These are phyloP conservation scores for Blastobotrys capitulatus DNA, from an alignment of 1,139 yeast genomes.

Conservation along the genomic window DNA sequence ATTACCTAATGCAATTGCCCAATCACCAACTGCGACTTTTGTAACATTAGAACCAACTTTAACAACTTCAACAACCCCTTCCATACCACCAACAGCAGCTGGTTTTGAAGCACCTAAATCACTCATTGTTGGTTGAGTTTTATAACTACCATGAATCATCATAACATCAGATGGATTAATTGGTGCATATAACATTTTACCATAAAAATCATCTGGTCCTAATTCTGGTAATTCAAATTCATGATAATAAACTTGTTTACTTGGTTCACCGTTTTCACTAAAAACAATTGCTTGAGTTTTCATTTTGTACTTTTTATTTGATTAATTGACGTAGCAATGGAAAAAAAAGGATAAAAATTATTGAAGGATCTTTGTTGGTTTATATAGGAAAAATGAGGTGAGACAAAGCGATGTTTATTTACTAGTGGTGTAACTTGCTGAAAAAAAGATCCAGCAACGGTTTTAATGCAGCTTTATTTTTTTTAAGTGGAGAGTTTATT, in stretches of 20 bases:
- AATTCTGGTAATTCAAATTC: slow-evolving; percentile 27
- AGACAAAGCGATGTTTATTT: too few species aligned
- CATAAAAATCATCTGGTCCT: slow-evolving; percentile 41
- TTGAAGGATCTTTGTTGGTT: too few species aligned
- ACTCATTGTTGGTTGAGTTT: slow-evolving; percentile 63
- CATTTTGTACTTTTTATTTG: too few species aligned
- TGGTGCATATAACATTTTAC: slow-evolving; percentile 76
- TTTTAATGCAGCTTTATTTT: too few species aligned
- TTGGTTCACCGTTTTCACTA: slow-evolving; percentile 29
- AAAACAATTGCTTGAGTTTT: slow-evolving; percentile 22
- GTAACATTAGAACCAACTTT: slow-evolving; percentile 52
- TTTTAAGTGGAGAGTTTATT: too few species aligned
- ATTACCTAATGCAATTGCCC: slow-evolving; percentile 70
- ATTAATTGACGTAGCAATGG: too few species aligned
- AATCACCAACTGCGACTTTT: slow-evolving; percentile 63
- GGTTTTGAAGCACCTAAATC: slow-evolving; percentile 55
- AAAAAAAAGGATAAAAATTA: too few species aligned
- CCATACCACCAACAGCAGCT: slow-evolving; percentile 83
- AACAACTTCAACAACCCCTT: slow-evolving; percentile 85
- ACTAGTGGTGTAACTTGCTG: too few species aligned
- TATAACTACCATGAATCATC: slow-evolving; percentile 90
- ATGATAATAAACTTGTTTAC: slow-evolving; percentile 19
- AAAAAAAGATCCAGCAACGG: too few species aligned
- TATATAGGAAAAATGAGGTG: too few species aligned
- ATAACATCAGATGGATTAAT: slow-evolving; percentile 89